Evolutionary conservation across 2,329 filamentous ascomycete species (phyloP), one percentile per base, ranked within the genome.

Genomic region (Colletotrichum sublineola): DNA sequence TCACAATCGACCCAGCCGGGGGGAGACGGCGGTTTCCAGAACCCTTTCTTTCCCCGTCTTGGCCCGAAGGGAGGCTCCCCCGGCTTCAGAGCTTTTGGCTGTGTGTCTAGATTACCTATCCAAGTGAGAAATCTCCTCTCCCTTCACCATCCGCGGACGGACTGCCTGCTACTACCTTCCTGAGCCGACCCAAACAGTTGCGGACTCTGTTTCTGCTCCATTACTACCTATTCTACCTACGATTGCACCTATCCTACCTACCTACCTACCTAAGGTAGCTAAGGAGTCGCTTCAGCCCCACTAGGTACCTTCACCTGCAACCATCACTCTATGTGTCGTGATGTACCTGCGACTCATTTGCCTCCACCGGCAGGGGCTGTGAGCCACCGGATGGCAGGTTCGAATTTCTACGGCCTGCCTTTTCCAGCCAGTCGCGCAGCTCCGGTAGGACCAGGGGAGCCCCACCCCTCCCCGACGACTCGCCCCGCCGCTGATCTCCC

Each of bases 331-430:
- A 66, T 61, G 66, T 64, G 60, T 65, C 46, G 65, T 70, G 60
- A 65, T 65, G 70, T 73, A 73, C 55, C 66, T 64, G 66, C 70
- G 66, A 73, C 61, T 65, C 66, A 72, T 61, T 33, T 9, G 36
- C 66, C 66, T 73, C 70, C 69, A 72, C 60, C 33, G 24, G 55
- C 60, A 31, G 58, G 66, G 66, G 69, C 61, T 53, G 44, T 63
- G 52, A 53, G 33, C 52, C 64, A 57, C 69, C 58, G 60, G 55
- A 73, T 70, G 67, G 67, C 40, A 65, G 66, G 60, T 61, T 70
- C 60, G 66, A 70, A 73, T 70, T 61, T 69, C 60, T 53, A 68
- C 38, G 36, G 60, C 40, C 55, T 69, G 66, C 60, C 20, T 15
- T 56, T 64, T 48, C 56, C 60, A 73, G 60, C 70, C 70, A 69